Base-by-base conservation (phyloP, 108 stramenopile genomes). In the Nitzschia sp. region DNA sequence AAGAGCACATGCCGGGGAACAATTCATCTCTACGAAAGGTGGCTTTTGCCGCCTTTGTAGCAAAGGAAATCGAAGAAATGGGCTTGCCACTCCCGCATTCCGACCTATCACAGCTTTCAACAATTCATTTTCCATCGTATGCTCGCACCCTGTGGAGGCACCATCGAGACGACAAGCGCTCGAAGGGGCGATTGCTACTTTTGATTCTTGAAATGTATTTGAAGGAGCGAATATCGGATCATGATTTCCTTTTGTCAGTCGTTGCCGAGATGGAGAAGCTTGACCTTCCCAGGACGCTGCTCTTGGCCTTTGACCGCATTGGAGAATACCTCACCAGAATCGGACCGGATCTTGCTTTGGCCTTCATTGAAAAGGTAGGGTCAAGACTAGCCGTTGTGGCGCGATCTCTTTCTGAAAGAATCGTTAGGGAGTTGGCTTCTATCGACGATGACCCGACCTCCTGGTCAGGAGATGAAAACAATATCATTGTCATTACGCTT, bases 31-130 rank as follows among this genome's bases (percentile, higher is more conserved):
- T 95, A 34, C 63, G 70, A 29, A 80, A 80, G 34, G 85, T 80
- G 48, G 62, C 84, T 6, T 95, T 89, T 59, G 91, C 81, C 9
- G 72, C 91, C 15, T 95, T 87, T 65, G 72, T 91, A 48, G 91
- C 94, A 6, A 91, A 87, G 66, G 94, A 95, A 75, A 80, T 90
- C 47, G 94, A 95, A 78, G 86, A 88, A 51, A 92, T 95, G 91
- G 91, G 91, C 2, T 78, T 95, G 5, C 74, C 94, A 23, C 68
- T 95, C 30, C 91, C 94, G 49, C 87, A 90, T 73, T 89, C 89
- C 21, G 86, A 95, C 65, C 74, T 95, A 36, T 48, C 71, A 3
- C 89, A 89, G 53, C 49, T 95, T 58, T 87, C 89, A 47, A 55
- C 78, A 8, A 95, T 91, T 80, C 82, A 91, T 47, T 91, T 88